Evolutionary conservation across 495 filamentous ascomycete genomes (phyloP), one percentile per base, ranked within the genome.

Genomic region (Aspergillus egyptiacus): DNA sequence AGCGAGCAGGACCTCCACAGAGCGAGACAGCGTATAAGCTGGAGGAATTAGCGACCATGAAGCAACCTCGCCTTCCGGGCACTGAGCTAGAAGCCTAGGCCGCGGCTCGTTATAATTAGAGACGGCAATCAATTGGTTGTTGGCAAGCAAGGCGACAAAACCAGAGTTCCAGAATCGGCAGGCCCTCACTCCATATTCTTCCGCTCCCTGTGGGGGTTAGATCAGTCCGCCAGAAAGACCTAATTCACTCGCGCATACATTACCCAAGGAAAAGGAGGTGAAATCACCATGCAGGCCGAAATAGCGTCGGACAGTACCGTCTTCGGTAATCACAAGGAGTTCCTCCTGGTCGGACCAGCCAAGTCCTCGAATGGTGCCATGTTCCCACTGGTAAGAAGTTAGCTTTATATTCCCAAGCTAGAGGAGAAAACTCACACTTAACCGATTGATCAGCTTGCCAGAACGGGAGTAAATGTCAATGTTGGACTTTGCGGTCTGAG

Each of bases 291-390:
- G 85, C 25, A 98, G 68, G 59, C 95, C 87, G 59, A 85, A 87
- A 61, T 97, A 98, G 61, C 87, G 91, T 48, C 90, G 76, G 22
- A 97, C 91, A 7, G 82, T 90, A 42, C 93, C 93, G 59, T 97
- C 93, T 48, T 86, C 80, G 3, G 89, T 87, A 40, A 96, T 81
- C 3, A 95, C 84, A 6, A 98, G 71, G 13, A 98, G 77, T 64
- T 89, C 87, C 75, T 98, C 93, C 54, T 96, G 89, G 60, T 95
- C 93, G 27, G 91, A 96, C 93, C 93, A 98, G 15, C 93, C 93
- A 14, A 97, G 75, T 8, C 89, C 90, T 62, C 83, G 83, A 56
- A 98, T 88, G 2, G 83, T 76, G 24, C 89, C 89, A 73, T 91
- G 87, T 53, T 98, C 93, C 89, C 91, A 97, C 74, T 87, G 64